Evolutionary conservation across 371 early-diverging fungal species (phyloP), one percentile per base, ranked within the genome.

Genomic region (Mucor racemosus): DNA sequence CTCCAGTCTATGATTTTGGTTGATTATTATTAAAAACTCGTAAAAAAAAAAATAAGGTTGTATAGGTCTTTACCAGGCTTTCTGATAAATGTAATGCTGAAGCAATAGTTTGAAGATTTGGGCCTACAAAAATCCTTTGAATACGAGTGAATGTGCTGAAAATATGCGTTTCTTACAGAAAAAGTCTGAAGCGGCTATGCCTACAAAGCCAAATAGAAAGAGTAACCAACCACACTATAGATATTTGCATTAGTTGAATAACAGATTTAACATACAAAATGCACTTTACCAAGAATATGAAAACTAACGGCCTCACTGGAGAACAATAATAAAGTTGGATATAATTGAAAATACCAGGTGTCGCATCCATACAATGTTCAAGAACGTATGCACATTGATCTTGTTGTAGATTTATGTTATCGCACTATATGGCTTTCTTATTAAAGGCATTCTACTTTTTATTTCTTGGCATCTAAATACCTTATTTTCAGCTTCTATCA

Each of bases 161-260:
- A 21, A 7, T 17, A 31, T 50, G 10, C 26, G 19, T 19, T 58
- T 41, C 54, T 75, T 81, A 84, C 91, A 90, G 65, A 90, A 90
- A 60, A 89, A 90, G 63, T 90, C 91, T 17, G 89, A 88, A 4
- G 91, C 91, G n/a, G 89, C 87, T 11, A 88, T 85, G 14, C 91
- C 89, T 3, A 89, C 84, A 66, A 89, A 88, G 0, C 86, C 88
- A 76, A 90, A 90, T 10, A 89, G 69, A 62, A 87, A 88, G 21
- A 86, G 38, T 53, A 88, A 60, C 88, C 89, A 87, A 10, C 67
- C 26, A 60, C 78, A 81, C 89, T 87, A 66, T 38, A 26, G 26
- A 26, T 14, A 15, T 17, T 31, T 38, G 15, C 31, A 42, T 39
- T 39, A 31, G 39, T 8, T 6, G 6, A 44, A 17, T 7, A 38